Conservation (phyloP, 2,329 filamentous ascomycete species). For the Fusarium vanettenii region DNA sequence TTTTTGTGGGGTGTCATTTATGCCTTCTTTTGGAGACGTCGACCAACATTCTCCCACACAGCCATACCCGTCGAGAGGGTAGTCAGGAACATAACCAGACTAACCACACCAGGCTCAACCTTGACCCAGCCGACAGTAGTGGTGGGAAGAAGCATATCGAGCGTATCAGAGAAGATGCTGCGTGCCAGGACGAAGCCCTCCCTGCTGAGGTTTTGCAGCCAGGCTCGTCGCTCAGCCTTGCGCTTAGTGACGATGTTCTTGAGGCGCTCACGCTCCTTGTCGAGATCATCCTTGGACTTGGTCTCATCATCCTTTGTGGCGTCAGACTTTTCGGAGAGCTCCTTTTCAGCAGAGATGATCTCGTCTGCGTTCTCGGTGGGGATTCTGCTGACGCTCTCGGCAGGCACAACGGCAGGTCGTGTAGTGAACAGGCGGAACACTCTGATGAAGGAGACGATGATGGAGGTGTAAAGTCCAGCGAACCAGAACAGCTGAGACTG, state of each 20-base stretch:
- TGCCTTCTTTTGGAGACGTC: slow-evolving; percentile 36
- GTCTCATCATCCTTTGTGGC: slow-evolving; percentile 23
- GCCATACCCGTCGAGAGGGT: slow-evolving; percentile 70
- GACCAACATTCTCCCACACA: slow-evolving; percentile 67
- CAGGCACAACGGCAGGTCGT: slow-evolving; percentile 49
- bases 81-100: slow-evolving; percentile 68
- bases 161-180: slow-evolving; percentile 64
- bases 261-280: slow-evolving; percentile 52
- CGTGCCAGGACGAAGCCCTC: slow-evolving; percentile 54
- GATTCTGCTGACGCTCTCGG: slow-evolving; percentile 44
- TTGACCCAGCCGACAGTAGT: slow-evolving; percentile 70
- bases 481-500: slow-evolving; percentile 80
- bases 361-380: slow-evolving; percentile 38
- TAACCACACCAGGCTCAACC: slow-evolving; percentile 63
- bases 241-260: slow-evolving; percentile 47
- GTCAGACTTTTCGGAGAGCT: slow-evolving; percentile 27
- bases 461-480: slow-evolving; percentile 66
- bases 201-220: slow-evolving; percentile 45
- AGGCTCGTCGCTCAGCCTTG: slow-evolving; percentile 47
- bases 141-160: slow-evolving; percentile 73
- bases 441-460: slow-evolving; percentile 56
- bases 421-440: slow-evolving; percentile 52
- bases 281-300: slow-evolving; percentile 36
- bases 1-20: slow-evolving; percentile 6
- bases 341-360: slow-evolving; percentile 28